Conservation (phyloP, 495 filamentous ascomycete species). For the Bryoglossum gracile region DNA sequence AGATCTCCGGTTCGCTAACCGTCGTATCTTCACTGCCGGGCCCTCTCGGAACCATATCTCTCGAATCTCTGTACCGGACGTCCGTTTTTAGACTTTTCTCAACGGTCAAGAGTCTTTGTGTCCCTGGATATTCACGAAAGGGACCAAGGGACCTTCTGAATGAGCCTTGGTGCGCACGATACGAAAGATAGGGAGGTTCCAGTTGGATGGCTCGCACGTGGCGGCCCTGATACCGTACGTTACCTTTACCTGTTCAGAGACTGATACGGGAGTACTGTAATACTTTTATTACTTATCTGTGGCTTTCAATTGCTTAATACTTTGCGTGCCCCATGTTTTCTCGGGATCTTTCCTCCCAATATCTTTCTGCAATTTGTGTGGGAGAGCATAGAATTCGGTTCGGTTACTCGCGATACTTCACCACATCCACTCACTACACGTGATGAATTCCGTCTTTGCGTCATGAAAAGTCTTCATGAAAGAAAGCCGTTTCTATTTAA, state of each 20-base stretch:
- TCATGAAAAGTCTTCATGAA: too few relatives aligned
- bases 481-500: too few relatives aligned
- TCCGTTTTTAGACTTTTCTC: not conserved
- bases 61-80: not conserved
- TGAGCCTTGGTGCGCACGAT: constrained; percentile 4
- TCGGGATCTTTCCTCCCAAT: not conserved
- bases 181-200: not conserved
- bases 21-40: not conserved
- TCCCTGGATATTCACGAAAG: not conserved
- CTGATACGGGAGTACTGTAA: too few relatives aligned
- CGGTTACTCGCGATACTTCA: too few relatives aligned
- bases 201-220: not conserved
- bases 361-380: not conserved
- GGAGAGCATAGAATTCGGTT: not conserved
- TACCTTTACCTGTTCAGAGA: not conserved
- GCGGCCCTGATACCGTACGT: not conserved
- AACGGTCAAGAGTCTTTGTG: not conserved
- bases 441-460: too few relatives aligned
- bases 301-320: constrained; percentile 6
- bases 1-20: constrained; percentile 2
- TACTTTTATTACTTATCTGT: constrained; percentile 8
- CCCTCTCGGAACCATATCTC: too few relatives aligned
- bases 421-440: too few relatives aligned
- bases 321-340: not conserved
- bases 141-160: not conserved